Evolutionary conservation across 1,284 basidiomycete species (phyloP), one percentile per base, ranked within the genome.

Genomic region (Abortiporus biennis): DNA sequence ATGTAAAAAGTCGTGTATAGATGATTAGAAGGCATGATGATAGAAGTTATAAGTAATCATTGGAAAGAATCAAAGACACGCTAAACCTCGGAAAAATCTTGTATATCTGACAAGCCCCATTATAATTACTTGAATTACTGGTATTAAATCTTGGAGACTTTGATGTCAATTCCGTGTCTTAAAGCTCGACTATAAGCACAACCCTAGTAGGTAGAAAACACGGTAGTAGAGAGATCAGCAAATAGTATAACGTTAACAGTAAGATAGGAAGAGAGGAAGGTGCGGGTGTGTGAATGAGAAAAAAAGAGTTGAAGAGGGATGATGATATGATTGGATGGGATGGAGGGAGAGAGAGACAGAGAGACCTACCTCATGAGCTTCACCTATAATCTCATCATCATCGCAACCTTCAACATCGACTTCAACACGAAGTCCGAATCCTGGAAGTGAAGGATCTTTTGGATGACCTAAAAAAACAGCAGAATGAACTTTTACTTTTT

Each of bases 131-230:
- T n/a, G n/a, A n/a, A n/a, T n/a, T n/a, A n/a, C n/a, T n/a, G n/a
- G n/a, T n/a, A n/a, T n/a, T n/a, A n/a, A n/a, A n/a, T n/a, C n/a
- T 59, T 59, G 31, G 50, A 49, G 21, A 84, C 72, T 29, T 76
- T 78, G 17, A 85, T 76, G 19, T 71, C 68, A 1, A 66, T 64
- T 6, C 79, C 80, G 47, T 78, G 68, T 23, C 60, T 63, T 51
- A 84, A 58, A 4, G 78, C 76, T 34, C 82, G 77, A 45, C 81
- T 85, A 53, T 85, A 86, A 1, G 83, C 82, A 56, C 83, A 85
- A 39, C 74, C 68, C 83, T 86, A n/a, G 27, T n/a, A n/a, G n/a
- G n/a, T n/a, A n/a, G n/a, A n/a, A n/a, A n/a, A n/a, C n/a, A n/a
- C n/a, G n/a, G n/a, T n/a, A n/a, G n/a, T n/a, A n/a, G n/a, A n/a